A percentile compares a stretch with the other conserved stretches of the same genome.
phyloP scores from a whole-genome alignment of 139 green algal genomes.

The Astrephomene gubernaculifera region DNA sequence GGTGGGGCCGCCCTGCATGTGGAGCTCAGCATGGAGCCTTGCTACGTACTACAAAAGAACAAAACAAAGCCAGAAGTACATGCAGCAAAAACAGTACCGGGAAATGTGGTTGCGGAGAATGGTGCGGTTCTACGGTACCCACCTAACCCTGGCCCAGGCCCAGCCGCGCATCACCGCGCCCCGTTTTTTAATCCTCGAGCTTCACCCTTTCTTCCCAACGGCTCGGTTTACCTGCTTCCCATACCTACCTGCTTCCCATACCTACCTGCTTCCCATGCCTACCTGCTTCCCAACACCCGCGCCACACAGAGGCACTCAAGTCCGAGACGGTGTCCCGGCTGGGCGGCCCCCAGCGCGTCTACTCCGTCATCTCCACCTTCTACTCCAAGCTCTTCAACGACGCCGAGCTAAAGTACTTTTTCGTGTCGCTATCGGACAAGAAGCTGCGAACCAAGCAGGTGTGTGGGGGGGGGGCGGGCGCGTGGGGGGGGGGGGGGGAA shows the following conservation, averaged over 20 bases:
- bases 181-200: not conserved
- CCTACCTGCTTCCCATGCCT: not conserved
- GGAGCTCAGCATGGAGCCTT: no score
- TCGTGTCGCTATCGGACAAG: not conserved
- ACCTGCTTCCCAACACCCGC: not conserved
- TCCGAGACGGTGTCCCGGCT: not conserved
- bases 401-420: slow-evolving; percentile 34
- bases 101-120: no score
- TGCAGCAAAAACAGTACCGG: no score
- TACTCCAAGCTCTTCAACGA: slow-evolving; percentile 21
- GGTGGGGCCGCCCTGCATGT: no score
- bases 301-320: not conserved
- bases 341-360: slow-evolving; percentile 4
- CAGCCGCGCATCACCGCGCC: no score
- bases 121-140: no score
- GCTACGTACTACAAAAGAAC: no score
- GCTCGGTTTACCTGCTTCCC: not conserved
- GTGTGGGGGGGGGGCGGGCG: no score
- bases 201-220: not conserved
- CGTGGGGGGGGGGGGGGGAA: no score
- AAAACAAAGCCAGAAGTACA: no score
- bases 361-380: not conserved
- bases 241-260: not conserved
- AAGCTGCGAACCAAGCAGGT: slow-evolving; percentile 29
- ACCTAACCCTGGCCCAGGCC: no score